Base-by-base conservation (phyloP, 2,329 filamentous ascomycete genomes). In the Coleophoma cylindrospora region DNA sequence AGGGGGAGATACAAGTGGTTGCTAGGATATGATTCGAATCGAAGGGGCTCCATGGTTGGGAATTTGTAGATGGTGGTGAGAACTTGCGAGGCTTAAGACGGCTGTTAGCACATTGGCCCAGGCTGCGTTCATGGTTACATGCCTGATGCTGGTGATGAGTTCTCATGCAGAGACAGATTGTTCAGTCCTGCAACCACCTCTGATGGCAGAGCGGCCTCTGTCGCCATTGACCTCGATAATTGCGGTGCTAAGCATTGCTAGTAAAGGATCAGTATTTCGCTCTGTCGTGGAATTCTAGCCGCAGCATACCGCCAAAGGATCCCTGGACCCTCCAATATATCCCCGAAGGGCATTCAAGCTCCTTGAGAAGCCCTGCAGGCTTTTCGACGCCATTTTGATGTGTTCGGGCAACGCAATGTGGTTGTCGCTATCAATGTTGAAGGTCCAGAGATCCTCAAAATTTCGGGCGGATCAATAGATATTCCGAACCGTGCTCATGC, bases 61-160 rank as follows among this genome's bases (percentile, higher is more conserved):
- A 97, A 99, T 66, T 77, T 76, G 80, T 96, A 91, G 69, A 96
- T 81, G 49, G 92, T 97, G 54, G 92, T 79, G 49, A 88, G 82
- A 50, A 95, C 89, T 32, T 81, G 83, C 57, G 76, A 74, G 57
- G 74, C 80, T 80, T 53, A 19, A 33, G 21, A 45, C 12, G 27
- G n/a, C 36, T 61, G 51, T 57, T 53, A 33, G 45, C 15, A 17
- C 10, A 44, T 34, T 15, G 21, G 7, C 32, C 27, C 34, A 46
- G 44, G 43, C n/a, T 19, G n/a, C 34, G 37, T 27, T 19, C 32
- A 21, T 14, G 12, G n/a, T 21, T 17, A 27, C 34, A 27, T 43
- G 22, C 40, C 40, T 12, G 40, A 44, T 22, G 52, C 43, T 33
- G 48, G 50, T 10, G 50, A 36, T 11, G 48, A 27, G n/a, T 15